These are phyloP conservation scores for Neocatenulostroma microsporum DNA, from an alignment of 2,329 filamentous ascomycete species.

Conservation along the genomic window DNA sequence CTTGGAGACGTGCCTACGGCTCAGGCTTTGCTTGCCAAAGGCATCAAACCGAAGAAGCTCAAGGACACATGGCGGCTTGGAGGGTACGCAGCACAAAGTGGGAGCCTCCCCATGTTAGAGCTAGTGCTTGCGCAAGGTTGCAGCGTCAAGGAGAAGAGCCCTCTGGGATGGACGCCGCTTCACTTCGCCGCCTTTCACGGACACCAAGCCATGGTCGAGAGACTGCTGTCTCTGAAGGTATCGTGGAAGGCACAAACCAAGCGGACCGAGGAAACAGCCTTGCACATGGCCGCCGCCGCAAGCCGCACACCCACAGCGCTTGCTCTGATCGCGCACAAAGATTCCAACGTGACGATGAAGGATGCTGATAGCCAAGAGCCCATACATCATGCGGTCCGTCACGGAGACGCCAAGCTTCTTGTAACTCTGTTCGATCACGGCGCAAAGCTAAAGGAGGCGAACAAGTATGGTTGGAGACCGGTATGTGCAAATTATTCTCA, in stretches of 20 bases:
- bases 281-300: conserved; percentile 12
- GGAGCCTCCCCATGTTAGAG: conserved; percentile 16
- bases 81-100: conserved; percentile 14
- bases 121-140: conserved; percentile 11
- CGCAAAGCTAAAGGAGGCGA: conserved; percentile 10
- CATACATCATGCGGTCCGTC: conserved; percentile 15
- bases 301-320: conserved; percentile 8
- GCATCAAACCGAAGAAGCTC: conserved; percentile 16
- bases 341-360: conserved; percentile 10
- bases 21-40: conserved; percentile 10
- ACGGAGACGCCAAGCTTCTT: conserved; percentile 11
- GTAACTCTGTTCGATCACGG: conserved; percentile 10
- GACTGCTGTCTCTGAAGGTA: conserved; percentile 10
- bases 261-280: conserved; percentile 10
- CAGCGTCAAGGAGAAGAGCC: conserved; percentile 12
- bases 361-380: conserved; percentile 14
- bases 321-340: conserved; percentile 11
- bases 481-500: neutral
- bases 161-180: conserved; percentile 13
- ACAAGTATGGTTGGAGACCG: conserved; percentile 16
- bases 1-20: conserved; percentile 12
- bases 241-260: conserved; percentile 15
- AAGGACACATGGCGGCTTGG: conserved; percentile 16
- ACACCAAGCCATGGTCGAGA: conserved; percentile 13
- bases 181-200: conserved; percentile 13